These are phyloP conservation scores for Dovyalis caffra DNA, from an alignment of 345 rosid genomes.

Conservation along the genomic window DNA sequence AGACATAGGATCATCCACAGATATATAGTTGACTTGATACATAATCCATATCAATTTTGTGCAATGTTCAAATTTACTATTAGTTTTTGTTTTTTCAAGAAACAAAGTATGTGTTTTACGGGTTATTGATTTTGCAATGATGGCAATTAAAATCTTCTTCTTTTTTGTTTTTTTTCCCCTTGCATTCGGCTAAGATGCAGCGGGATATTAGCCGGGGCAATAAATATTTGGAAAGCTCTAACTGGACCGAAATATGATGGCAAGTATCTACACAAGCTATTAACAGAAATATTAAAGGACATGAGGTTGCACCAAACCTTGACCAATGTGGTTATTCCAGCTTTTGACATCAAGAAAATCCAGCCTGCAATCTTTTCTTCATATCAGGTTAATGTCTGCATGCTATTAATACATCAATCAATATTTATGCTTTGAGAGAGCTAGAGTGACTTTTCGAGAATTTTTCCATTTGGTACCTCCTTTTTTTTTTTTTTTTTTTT, in stretches of 20 bases:
- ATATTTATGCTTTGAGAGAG: too few species aligned
- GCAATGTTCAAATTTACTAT: too few species aligned
- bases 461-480: too few species aligned
- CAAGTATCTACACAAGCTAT: conserved; percentile 42
- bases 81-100: too few species aligned
- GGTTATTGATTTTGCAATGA: too few species aligned
- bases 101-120: too few species aligned
- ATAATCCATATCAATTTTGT: neutral
- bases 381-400: conserved; percentile 38
- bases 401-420: neutral
- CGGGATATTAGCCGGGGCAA: conserved; percentile 26
- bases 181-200: conserved; percentile 25
- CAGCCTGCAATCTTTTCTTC: conserved; percentile 69
- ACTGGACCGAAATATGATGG: conserved; percentile 70
- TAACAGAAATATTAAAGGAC: conserved; percentile 34
- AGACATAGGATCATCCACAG: neutral
- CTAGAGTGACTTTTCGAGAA: too few species aligned
- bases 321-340: conserved; percentile 61
- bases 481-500: too few species aligned
- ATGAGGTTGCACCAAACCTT: conserved; percentile 52
- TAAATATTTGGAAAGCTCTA: conserved; percentile 41
- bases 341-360: conserved; percentile 67
- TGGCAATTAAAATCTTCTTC: neutral
- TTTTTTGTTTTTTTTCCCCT: neutral
- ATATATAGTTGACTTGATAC: neutral